Evolutionary conservation across 129 eudicot genomes (phyloP).

Genomic region (Flaveria linearis): DNA sequence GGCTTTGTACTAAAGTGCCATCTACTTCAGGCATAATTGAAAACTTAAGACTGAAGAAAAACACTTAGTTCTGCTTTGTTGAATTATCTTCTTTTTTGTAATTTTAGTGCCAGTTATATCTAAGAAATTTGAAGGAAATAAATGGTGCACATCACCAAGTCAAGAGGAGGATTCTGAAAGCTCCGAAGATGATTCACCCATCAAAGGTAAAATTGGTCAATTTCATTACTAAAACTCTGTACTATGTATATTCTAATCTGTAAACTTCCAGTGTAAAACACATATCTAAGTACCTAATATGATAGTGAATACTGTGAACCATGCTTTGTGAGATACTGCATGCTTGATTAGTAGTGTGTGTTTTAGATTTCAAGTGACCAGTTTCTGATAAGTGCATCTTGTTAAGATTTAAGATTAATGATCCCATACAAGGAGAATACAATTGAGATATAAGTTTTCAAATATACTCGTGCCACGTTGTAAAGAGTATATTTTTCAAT

Average conservation of each 20-base stretch:
- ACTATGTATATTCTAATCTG: background rate
- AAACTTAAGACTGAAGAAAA: slow-evolving; percentile 16
- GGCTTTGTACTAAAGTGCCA: slow-evolving; percentile 11
- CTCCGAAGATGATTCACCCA: slow-evolving; percentile 51
- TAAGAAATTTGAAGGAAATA: slow-evolving; percentile 36
- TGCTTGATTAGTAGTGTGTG: slow-evolving; percentile 15
- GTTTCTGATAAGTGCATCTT: slow-evolving; percentile 5
- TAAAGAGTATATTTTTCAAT: background rate
- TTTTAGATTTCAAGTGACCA: slow-evolving; percentile 3
- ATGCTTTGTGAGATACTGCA: slow-evolving; percentile 16
- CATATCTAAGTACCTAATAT: background rate
- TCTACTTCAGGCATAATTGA: slow-evolving; percentile 15
- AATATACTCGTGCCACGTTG: background rate
- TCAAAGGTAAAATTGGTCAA: slow-evolving; percentile 43
- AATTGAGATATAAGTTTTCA: background rate
- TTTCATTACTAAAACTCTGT: slow-evolving; percentile 22
- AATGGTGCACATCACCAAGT: slow-evolving; percentile 45
- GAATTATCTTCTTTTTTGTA: slow-evolving; percentile 20
- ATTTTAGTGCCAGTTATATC: slow-evolving; percentile 26
- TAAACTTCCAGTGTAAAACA: background rate
- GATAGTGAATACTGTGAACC: slow-evolving; percentile 8
- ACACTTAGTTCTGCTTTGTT: background rate
- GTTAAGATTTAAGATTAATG: slow-evolving; percentile 20
- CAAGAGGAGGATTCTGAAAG: slow-evolving; percentile 56
- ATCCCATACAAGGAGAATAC: background rate